Conservation (phyloP, 2,329 filamentous ascomycete species). For the Chlorencoelia australis region DNA sequence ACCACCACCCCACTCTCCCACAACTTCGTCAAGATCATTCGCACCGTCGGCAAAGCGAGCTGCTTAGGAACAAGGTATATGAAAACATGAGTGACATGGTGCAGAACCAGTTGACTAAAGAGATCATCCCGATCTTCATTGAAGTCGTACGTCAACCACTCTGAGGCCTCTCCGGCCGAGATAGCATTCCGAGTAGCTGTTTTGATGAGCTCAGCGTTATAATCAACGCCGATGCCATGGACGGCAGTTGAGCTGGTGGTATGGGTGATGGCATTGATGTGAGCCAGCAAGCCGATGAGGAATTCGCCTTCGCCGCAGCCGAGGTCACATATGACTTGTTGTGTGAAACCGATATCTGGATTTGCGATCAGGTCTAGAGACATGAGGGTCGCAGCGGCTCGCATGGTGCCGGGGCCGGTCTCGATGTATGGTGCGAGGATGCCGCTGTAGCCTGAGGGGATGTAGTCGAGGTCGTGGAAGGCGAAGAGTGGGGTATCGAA, state of each 20-base stretch:
- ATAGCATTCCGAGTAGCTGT: slow-evolving; percentile 11
- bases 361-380: slow-evolving; percentile 7
- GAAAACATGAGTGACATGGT: slow-evolving; percentile 17
- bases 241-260: slow-evolving; percentile 6
- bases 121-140: slow-evolving; percentile 17
- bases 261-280: slow-evolving; percentile 10
- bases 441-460: slow-evolving; percentile 14
- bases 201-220: slow-evolving; percentile 14
- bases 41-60: too few species aligned
- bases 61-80: slow-evolving; percentile 17
- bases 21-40: too few species aligned
- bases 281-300: slow-evolving; percentile 14
- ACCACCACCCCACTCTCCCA: too few species aligned
- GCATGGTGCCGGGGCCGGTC: slow-evolving; percentile 14
- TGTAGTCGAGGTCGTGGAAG: slow-evolving; percentile 23
- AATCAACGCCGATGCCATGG: slow-evolving; percentile 18
- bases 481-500: slow-evolving; percentile 18
- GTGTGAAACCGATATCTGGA: slow-evolving; percentile 2
- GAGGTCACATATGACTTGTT: slow-evolving; percentile 15
- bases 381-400: slow-evolving; percentile 19
- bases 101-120: slow-evolving; percentile 6
- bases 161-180: slow-evolving; percentile 1
- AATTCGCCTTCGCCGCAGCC: slow-evolving; percentile 19
- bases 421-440: slow-evolving; percentile 17
- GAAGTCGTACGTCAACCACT: slow-evolving; percentile 18